phyloP scores from a whole-genome alignment of 208 protist genomes.

The Trichomonas tenax region DNA sequence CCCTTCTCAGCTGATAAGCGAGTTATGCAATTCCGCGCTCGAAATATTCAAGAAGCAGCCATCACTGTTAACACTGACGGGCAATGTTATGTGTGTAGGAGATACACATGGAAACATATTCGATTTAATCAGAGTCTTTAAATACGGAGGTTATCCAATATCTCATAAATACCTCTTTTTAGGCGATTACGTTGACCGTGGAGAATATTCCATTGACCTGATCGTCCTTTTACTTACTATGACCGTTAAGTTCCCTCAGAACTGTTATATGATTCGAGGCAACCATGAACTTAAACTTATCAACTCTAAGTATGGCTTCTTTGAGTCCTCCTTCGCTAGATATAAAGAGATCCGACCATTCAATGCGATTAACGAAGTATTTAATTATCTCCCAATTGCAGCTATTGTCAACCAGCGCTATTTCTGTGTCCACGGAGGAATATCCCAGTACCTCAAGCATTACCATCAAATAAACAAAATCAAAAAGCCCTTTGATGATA shows the following conservation, averaged over 20 bases:
- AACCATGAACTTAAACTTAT: constrained; percentile 91
- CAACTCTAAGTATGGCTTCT: constrained; percentile 93
- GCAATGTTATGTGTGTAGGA: background rate
- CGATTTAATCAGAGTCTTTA: constrained; percentile 31
- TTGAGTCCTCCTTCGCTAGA: background rate
- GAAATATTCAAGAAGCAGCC: background rate
- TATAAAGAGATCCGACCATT: constrained; percentile 30
- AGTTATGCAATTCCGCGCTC: background rate
- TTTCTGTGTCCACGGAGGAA: constrained; percentile 70
- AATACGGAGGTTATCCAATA: constrained; percentile 23
- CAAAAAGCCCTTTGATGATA: constrained; percentile 68
- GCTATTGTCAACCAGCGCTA: constrained; percentile 62
- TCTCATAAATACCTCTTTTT: constrained; percentile 33
- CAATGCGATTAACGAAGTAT: constrained; percentile 40
- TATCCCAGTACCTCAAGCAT: constrained; percentile 52
- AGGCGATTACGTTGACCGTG: constrained; percentile 11
- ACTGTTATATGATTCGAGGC: constrained; percentile 87
- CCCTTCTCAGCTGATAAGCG: background rate
- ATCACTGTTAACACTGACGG: background rate
- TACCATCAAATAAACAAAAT: constrained; percentile 62
- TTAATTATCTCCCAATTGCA: constrained; percentile 70
- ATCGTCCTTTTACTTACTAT: background rate
- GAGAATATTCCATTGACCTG: background rate
- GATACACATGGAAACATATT: constrained; percentile 41
- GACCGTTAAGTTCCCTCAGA: constrained; percentile 42